Evolutionary conservation across 2,329 filamentous ascomycete species (phyloP).

Genomic region (Parastagonospora avenae): DNA sequence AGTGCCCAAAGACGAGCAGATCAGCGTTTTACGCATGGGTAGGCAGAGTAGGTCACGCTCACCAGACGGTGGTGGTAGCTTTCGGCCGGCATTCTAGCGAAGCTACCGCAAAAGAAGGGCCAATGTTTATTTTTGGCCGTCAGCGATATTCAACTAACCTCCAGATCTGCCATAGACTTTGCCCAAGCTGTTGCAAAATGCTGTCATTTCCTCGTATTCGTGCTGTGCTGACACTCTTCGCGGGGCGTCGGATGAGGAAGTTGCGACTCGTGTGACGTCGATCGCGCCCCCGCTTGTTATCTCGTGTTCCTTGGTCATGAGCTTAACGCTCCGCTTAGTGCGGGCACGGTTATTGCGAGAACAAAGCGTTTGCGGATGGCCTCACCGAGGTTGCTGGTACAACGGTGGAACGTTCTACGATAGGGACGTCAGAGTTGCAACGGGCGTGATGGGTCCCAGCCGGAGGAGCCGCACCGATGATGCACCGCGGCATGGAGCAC

Average conservation of each 20-base stretch:
- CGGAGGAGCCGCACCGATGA: too few species aligned
- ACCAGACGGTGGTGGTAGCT: constrained; percentile 2
- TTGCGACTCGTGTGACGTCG: constrained; percentile 3
- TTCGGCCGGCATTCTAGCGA: not conserved
- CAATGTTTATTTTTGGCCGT: constrained; percentile 3
- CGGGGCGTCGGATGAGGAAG: not conserved
- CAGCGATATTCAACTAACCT: not conserved
- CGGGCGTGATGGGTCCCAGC: too few species aligned
- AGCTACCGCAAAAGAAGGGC: too few species aligned
- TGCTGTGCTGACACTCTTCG: not conserved
- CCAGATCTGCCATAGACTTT: too few species aligned
- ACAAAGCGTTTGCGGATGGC: not conserved
- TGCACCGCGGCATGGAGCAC: too few species aligned
- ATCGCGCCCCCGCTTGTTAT: constrained; percentile 2
- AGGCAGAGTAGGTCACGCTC: not conserved
- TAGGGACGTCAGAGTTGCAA: too few species aligned
- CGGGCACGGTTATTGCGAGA: not conserved
- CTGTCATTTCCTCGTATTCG: not conserved
- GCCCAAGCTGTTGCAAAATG: not conserved
- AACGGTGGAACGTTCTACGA: not conserved
- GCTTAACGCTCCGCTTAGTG: constrained; percentile 3
- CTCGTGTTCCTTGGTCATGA: constrained; percentile 10
- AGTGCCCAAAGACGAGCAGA: constrained; percentile 14
- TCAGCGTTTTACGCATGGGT: constrained; percentile 6
- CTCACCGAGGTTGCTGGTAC: not conserved